phyloP scores from a whole-genome alignment of 352 stramenopile genomes.

The Halophytophthora batemanensis region DNA sequence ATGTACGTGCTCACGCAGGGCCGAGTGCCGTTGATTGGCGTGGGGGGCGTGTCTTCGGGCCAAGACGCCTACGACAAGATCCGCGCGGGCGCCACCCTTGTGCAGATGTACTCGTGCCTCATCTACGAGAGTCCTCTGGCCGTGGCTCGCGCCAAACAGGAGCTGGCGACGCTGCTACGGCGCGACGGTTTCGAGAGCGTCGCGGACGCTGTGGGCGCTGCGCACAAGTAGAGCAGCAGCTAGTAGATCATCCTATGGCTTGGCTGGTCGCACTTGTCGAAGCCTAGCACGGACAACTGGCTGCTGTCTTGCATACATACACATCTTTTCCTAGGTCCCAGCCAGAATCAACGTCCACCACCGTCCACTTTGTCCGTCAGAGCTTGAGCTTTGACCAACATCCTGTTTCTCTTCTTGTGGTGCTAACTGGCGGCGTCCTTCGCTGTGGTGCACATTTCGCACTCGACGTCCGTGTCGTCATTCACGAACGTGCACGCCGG shows the following conservation, averaged over 20 bases:
- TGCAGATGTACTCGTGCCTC: slow-evolving; percentile 94
- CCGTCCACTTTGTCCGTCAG: too few species aligned
- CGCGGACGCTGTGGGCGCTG: slow-evolving; percentile 80
- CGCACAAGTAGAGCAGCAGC: slow-evolving; percentile 47
- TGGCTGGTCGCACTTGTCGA: too few species aligned
- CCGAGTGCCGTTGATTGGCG: slow-evolving; percentile 94
- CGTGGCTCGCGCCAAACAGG: slow-evolving; percentile 86
- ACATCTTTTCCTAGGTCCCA: too few species aligned
- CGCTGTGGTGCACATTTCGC: slow-evolving; percentile 66
- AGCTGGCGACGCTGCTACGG: slow-evolving; percentile 79
- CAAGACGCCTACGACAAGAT: slow-evolving; percentile 98
- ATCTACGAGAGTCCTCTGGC: slow-evolving; percentile 90
- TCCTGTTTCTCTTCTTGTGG: too few species aligned
- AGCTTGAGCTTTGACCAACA: too few species aligned
- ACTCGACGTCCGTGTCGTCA: slow-evolving; percentile 44
- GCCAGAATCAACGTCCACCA: too few species aligned
- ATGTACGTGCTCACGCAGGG: slow-evolving; percentile 95
- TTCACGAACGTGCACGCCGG: slow-evolving; percentile 74
- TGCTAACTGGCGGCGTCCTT: slow-evolving; percentile 13
- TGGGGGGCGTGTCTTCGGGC: slow-evolving; percentile 90
- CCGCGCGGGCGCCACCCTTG: slow-evolving; percentile 92
- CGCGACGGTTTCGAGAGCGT: slow-evolving; percentile 84
- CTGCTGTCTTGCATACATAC: too few species aligned
- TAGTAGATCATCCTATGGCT: too few species aligned
- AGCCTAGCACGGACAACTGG: too few species aligned